A percentile compares a stretch with the other conserved stretches of the same genome.
phyloP scores from a whole-genome alignment of 2,329 filamentous ascomycete species.

The Arthroderma sp. region DNA sequence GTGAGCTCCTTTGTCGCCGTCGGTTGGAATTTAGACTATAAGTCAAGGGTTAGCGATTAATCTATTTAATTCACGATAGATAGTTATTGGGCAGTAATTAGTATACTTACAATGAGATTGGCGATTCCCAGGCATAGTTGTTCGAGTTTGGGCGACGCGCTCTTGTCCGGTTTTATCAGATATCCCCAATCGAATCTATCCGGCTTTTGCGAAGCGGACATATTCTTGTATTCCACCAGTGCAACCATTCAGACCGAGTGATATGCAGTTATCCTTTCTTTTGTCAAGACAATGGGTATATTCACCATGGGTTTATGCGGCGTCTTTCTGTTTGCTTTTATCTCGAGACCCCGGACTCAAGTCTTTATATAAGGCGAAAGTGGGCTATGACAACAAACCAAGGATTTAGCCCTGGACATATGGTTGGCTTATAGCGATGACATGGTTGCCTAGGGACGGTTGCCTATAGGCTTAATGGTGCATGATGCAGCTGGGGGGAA shows the following conservation, averaged over 20 bases:
- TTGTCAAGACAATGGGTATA: too few relatives aligned
- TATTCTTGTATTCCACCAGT: constrained; percentile 13
- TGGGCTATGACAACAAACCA: too few relatives aligned
- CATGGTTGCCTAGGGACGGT: too few relatives aligned
- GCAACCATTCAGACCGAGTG: constrained; percentile 1
- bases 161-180: constrained; percentile 55
- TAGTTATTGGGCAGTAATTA: neutral
- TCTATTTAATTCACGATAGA: neutral
- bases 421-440: too few relatives aligned
- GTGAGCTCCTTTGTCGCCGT: constrained; percentile 29
- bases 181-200: constrained; percentile 40
- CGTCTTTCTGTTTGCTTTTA: too few relatives aligned
- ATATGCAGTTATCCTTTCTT: too few relatives aligned
- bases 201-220: constrained; percentile 13
- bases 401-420: too few relatives aligned
- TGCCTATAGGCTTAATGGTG: too few relatives aligned
- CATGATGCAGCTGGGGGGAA: too few relatives aligned
- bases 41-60: neutral
- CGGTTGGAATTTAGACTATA: constrained; percentile 7
- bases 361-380: too few relatives aligned
- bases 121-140: constrained; percentile 56
- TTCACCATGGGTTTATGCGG: too few relatives aligned
- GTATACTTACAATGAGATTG: constrained; percentile 48
- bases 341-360: too few relatives aligned
- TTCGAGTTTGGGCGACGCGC: constrained; percentile 52